Percentiles rank a stretch among this genome's conserved stretches.
phyloP scores from a whole-genome alignment of 345 rosid genomes.

The Eucalyptus camaldulensis region DNA sequence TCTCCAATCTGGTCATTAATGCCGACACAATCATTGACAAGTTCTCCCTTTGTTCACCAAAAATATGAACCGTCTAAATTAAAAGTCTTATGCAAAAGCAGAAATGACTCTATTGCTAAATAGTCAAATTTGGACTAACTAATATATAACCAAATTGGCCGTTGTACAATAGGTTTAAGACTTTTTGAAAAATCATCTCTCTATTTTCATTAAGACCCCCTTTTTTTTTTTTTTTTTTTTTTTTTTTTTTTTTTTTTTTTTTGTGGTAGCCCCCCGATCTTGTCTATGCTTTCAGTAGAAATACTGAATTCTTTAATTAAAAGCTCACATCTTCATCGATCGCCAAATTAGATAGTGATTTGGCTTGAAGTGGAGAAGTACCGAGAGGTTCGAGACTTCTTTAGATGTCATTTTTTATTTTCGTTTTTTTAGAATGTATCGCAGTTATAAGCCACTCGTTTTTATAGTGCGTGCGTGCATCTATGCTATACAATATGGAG shows the following conservation, averaged over 20 bases:
- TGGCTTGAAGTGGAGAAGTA: background rate
- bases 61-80: background rate
- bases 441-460: background rate
- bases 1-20: background rate
- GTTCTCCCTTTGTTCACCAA: background rate
- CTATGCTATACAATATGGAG: background rate
- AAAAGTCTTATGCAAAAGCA: no score
- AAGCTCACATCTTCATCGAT: background rate
- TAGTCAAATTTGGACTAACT: background rate
- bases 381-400: background rate
- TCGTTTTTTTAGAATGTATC: background rate
- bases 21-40: background rate
- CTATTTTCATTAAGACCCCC: background rate
- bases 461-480: background rate
- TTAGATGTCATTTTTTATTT: background rate
- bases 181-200: background rate
- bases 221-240: background rate
- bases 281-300: background rate
- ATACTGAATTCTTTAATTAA: background rate
- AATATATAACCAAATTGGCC: background rate
- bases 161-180: rapidly evolving
- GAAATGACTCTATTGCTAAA: background rate
- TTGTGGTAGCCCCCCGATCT: background rate
- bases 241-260: background rate
- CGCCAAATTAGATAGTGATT: background rate